Conservation (phyloP, 805 yeast species). For the Schwanniomyces sp. region DNA sequence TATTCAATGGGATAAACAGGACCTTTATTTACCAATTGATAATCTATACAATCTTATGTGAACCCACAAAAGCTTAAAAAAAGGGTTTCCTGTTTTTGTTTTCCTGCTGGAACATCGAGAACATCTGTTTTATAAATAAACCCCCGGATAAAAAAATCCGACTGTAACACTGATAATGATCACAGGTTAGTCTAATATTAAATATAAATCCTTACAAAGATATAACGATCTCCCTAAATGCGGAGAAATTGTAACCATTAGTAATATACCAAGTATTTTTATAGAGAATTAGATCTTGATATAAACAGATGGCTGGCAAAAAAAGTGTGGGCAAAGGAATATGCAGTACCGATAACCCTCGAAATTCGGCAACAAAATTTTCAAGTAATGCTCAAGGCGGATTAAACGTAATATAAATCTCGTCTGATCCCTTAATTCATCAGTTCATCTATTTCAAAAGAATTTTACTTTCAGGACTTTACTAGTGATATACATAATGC, state of each 20-base stretch:
- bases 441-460: slow-evolving; percentile 7
- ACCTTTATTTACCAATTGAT: neutral
- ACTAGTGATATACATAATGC: slow-evolving; percentile 37
- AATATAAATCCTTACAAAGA: too few species aligned
- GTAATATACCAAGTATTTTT: neutral
- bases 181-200: neutral
- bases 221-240: too few species aligned
- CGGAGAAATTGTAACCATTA: too few species aligned
- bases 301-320: neutral
- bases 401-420: slow-evolving; percentile 1
- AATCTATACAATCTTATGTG: neutral
- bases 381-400: slow-evolving; percentile 9
- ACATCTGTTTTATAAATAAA: neutral
- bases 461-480: slow-evolving; percentile 1
- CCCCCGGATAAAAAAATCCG: neutral
- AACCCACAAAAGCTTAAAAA: neutral
- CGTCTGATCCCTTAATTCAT: neutral
- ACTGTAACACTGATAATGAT: neutral
- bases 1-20: neutral
- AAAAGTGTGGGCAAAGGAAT: neutral
- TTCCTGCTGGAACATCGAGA: neutral
- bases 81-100: neutral
- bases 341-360: slow-evolving; percentile 3
- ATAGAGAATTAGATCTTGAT: neutral
- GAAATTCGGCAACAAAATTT: slow-evolving; percentile 4